A percentile compares a stretch with the other conserved stretches of the same genome.
phyloP scores from a whole-genome alignment of 2,329 filamentous ascomycete genomes.

The Arthrobotrys iridis region DNA sequence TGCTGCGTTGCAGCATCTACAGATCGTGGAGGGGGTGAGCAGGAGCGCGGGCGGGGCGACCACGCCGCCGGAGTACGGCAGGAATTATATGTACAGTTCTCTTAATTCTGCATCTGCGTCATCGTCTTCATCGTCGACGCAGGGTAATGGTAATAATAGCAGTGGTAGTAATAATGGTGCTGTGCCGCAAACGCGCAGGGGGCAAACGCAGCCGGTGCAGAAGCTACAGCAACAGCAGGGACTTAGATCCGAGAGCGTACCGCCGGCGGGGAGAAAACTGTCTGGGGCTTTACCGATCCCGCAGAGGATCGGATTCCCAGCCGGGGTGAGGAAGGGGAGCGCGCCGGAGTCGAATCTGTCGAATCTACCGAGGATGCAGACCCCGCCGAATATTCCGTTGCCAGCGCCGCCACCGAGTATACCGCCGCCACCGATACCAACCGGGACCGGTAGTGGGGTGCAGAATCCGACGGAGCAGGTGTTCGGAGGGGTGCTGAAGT shows the following conservation, averaged over 20 bases:
- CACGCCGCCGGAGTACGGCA: not conserved
- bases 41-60: slow-evolving; percentile 8
- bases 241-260: slow-evolving; percentile 37
- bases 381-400: slow-evolving; percentile 15
- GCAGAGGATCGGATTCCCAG: not conserved
- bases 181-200: slow-evolving; percentile 22
- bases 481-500: slow-evolving; percentile 43
- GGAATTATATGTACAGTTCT: slow-evolving; percentile 14
- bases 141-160: not conserved
- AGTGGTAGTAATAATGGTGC: not conserved
- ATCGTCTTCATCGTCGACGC: not conserved
- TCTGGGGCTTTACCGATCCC: slow-evolving; percentile 11
- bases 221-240: slow-evolving; percentile 16
- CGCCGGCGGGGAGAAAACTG: slow-evolving; percentile 27
- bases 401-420: not conserved
- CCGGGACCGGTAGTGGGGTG: too few relatives aligned
- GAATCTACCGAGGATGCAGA: slow-evolving; percentile 9
- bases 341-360: slow-evolving; percentile 15
- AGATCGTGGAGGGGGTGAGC: slow-evolving; percentile 27
- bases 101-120: not conserved
- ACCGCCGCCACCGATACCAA: not conserved
- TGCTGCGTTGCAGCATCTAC: slow-evolving; percentile 44
- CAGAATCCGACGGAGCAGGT: slow-evolving; percentile 31
- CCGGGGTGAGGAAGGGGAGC: slow-evolving; percentile 38
- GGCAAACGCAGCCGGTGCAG: slow-evolving; percentile 5